Evolutionary conservation across 169 alveolate genomes (phyloP).

Genomic region (Plasmodium chabaudi): DNA sequence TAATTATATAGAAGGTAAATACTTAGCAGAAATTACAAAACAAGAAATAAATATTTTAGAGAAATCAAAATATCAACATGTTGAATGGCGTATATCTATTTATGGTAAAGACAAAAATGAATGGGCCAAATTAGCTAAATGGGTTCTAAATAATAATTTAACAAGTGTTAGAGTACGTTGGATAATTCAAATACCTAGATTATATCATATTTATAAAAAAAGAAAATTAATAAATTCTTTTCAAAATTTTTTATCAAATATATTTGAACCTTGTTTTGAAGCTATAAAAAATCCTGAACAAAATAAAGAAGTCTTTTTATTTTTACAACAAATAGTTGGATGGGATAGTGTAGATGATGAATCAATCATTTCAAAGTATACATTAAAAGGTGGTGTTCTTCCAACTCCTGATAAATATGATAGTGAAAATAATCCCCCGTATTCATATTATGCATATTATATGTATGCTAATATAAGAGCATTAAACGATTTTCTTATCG

Average conservation of each 20-base stretch:
- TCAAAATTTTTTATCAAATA: conserved; percentile 87
- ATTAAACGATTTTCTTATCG: conserved; percentile 88
- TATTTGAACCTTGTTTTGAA: conserved; percentile 88
- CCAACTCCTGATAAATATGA: conserved; percentile 88
- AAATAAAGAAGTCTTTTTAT: conserved; percentile 82
- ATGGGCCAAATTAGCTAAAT: conserved; percentile 92
- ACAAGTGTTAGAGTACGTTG: conserved; percentile 86
- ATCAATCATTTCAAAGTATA: conserved; percentile 77
- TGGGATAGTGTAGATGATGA: conserved; percentile 93
- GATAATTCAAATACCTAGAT: conserved; percentile 93
- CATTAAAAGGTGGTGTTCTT: conserved; percentile 80
- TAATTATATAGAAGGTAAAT: conserved; percentile 90
- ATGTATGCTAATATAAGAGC: conserved; percentile 91
- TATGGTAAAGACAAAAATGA: conserved; percentile 92
- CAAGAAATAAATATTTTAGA: conserved; percentile 91
- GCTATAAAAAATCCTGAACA: conserved; percentile 88
- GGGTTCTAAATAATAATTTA: conserved; percentile 89
- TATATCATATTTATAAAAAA: conserved; percentile 87
- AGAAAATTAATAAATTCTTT: conserved; percentile 82
- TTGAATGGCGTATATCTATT: conserved; percentile 94
- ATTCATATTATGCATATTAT: conserved; percentile 93
- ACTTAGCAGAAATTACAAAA: conserved; percentile 91
- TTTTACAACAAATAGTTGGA: conserved; percentile 83
- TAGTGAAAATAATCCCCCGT: conserved; percentile 90
- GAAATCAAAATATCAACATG: conserved; percentile 87